Base-by-base conservation (phyloP, 2,329 filamentous ascomycete species). In the Diaporthe sp. region DNA sequence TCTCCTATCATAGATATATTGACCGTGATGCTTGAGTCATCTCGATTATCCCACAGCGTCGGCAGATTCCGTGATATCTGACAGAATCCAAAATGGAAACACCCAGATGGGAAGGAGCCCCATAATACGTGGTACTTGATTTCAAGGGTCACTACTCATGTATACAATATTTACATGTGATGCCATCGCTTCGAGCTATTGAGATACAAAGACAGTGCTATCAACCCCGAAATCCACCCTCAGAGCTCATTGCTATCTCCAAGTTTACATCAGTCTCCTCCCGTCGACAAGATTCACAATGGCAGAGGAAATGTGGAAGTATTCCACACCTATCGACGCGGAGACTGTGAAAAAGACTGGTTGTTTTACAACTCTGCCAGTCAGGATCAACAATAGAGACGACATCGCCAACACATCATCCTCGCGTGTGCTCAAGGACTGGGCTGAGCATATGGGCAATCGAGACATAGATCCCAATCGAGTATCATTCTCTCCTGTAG, bases 331-430 rank as follows among this genome's bases (percentile, higher is more conserved):
- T 3, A 37, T 63, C 20, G 58, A 63, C 37, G n/a, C 58, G 37
- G 4, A 44, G 31, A 44, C n/a, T 5, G 37, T 63, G 31, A 63
- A 34, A 28, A 6, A 44, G 58, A 71, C 67, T 44, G 67, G 67
- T 10, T 71, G 67, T n/a, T 71, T 71, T 31, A 71, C 67, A 25
- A 57, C 42, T 1, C 67, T 71, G 22, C 67, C 67, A 17, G 51
- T 57, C 31, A 49, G 67, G n/a, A 53, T 51, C 22, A 51, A 55
- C 37, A 20, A 51, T 13, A 51, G 49, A 20, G 44, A 71, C 67
- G 67, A 71, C 13, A 39, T 71, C 13, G 67, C 67, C 7, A 53
- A 71, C 9, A 13, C 20, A 39, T 49, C 67, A 39, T 53, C 44
- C 20, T 39, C 34, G 31, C 47, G 67, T 34, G 47, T 53, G 15